Percentiles rank a stretch among this genome's conserved stretches.
phyloP scores from a whole-genome alignment of 2,329 filamentous ascomycete species.

The Lojkania enalia region DNA sequence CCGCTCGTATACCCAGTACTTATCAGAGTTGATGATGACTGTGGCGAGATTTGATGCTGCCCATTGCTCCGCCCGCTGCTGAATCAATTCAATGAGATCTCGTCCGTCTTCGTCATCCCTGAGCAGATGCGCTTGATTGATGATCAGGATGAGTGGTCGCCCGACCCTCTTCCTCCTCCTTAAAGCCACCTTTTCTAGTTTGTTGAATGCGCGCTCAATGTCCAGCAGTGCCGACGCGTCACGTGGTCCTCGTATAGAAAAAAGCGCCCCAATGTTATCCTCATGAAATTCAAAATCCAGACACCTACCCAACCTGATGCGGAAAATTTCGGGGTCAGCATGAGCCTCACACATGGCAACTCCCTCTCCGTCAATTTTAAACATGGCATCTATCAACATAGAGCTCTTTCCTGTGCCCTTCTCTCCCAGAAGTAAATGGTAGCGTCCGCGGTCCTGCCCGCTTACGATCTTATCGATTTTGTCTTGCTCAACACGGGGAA shows the following conservation, averaged over 20 bases:
- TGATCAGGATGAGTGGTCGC: constrained; percentile 82
- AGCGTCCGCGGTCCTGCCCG: constrained; percentile 75
- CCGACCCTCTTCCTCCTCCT: constrained; percentile 63
- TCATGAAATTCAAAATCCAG: constrained; percentile 97
- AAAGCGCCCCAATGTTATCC: constrained; percentile 95
- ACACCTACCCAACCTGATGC: constrained; percentile 87
- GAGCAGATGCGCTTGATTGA: constrained; percentile 91
- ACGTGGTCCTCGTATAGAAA: constrained; percentile 88
- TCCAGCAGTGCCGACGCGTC: constrained; percentile 91
- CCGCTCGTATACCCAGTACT: constrained; percentile 98
- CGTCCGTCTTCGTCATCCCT: constrained; percentile 91
- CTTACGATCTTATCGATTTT: constrained; percentile 81
- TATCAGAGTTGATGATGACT: constrained; percentile 92
- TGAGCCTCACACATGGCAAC: constrained; percentile 97
- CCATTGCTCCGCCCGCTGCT: constrained; percentile 96
- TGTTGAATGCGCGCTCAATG: constrained; percentile 96
- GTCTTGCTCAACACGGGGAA: constrained; percentile 78
- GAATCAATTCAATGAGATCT: constrained; percentile 89
- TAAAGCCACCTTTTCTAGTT: constrained; percentile 93
- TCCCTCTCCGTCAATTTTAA: constrained; percentile 83
- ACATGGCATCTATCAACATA: constrained; percentile 96
- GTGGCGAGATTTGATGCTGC: constrained; percentile 89
- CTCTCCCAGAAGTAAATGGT: constrained; percentile 89
- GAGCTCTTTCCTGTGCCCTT: constrained; percentile 97
- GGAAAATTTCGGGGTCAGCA: constrained; percentile 91